Conservation (phyloP, 345 rosid species). For the Durio zibethinus region DNA sequence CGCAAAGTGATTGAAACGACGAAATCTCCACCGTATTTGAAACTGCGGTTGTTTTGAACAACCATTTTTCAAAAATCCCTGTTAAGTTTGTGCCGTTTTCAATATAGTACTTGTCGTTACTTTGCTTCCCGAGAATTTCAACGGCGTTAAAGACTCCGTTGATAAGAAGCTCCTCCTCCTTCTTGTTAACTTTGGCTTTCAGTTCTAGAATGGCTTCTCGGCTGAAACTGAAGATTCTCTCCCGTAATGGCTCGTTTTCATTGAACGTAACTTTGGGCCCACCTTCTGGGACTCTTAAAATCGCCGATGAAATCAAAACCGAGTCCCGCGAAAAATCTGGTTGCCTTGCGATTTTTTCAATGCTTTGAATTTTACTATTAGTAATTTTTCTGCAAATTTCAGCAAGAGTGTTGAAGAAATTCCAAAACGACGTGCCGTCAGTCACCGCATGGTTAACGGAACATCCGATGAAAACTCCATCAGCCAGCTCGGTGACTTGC, state of each 20-base stretch:
- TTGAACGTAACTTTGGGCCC: conserved; percentile 77
- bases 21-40: conserved; percentile 57
- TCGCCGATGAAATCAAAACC: conserved; percentile 59
- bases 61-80: not conserved
- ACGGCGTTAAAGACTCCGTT: conserved; percentile 35
- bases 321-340: conserved; percentile 73
- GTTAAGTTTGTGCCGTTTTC: conserved; percentile 32
- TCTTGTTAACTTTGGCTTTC: conserved; percentile 58
- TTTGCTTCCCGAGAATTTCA: conserved; percentile 67
- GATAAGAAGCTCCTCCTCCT: conserved; percentile 8
- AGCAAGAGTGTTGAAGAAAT: conserved; percentile 82
- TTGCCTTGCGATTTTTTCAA: conserved; percentile 33
- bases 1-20: conserved; percentile 79
- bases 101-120: conserved; percentile 44
- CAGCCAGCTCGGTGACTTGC: conserved; percentile 74
- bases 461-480: conserved; percentile 78
- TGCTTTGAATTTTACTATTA: conserved; percentile 1
- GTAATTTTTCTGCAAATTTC: conserved; percentile 54
- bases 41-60: conserved; percentile 33
- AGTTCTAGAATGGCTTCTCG: conserved; percentile 59
- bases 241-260: conserved; percentile 60
- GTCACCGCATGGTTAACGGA: conserved; percentile 70
- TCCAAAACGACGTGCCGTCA: conserved; percentile 96
- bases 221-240: conserved; percentile 82
- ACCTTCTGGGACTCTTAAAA: conserved; percentile 61